Conservation (phyloP, 2,329 filamentous ascomycete genomes). For the Penicillium sp. region DNA sequence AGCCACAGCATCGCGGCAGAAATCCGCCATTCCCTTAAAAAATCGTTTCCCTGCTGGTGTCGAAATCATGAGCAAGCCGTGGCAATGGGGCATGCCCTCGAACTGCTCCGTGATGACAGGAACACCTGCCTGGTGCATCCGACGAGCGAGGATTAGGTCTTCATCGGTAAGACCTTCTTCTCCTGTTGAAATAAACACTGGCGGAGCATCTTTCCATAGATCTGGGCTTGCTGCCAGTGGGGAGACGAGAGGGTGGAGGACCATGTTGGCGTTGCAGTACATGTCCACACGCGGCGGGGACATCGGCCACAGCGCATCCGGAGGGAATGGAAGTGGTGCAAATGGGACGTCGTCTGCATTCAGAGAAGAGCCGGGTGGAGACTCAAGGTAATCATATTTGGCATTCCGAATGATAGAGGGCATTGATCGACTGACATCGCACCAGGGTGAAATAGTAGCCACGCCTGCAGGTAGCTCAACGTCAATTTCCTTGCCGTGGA, state of each 20-base stretch:
- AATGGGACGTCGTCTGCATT: constrained; percentile 17
- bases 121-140: constrained; percentile 38
- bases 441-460: constrained; percentile 42
- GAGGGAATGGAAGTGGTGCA: constrained; percentile 26
- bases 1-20: constrained; percentile 42
- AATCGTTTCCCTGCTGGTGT: constrained; percentile 51
- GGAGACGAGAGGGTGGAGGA: constrained; percentile 43
- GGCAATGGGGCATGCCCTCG: constrained; percentile 49
- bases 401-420: constrained; percentile 40
- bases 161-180: constrained; percentile 46
- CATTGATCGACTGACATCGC: constrained; percentile 43
- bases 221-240: constrained; percentile 36
- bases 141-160: constrained; percentile 39
- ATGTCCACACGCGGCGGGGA: constrained; percentile 44
- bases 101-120: constrained; percentile 41
- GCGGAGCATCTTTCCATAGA: constrained; percentile 43
- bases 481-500: constrained; percentile 41
- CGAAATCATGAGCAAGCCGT: constrained; percentile 57
- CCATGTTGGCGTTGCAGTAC: constrained; percentile 38
- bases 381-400: constrained; percentile 41
- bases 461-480: constrained; percentile 44
- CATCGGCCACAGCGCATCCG: constrained; percentile 42
- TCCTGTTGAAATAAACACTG: constrained; percentile 42
- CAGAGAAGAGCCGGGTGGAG: constrained; percentile 26
- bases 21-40: constrained; percentile 56